Evolutionary conservation across 2,329 filamentous ascomycete genomes (phyloP), one percentile per base, ranked within the genome.

Genomic region (Epichloe glyceriae): DNA sequence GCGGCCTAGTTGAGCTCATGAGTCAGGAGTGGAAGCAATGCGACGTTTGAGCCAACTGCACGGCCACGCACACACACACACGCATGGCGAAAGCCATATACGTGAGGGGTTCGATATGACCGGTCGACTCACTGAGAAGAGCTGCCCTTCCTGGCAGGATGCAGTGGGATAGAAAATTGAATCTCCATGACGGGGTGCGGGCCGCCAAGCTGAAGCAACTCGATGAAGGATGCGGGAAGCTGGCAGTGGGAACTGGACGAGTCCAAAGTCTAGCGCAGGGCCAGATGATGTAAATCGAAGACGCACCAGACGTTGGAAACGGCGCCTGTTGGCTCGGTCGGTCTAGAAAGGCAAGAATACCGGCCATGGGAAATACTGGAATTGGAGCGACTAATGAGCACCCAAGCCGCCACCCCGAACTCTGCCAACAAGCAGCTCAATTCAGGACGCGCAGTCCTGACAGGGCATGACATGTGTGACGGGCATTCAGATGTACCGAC

Each of bases 141-240:
- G n/a, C 11, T 43, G 48, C 41, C 57, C 43, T 53, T 58, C 34
- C 51, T 56, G 45, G 55, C 56, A 43, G 51, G 52, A 43, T 56
- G 59, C 14, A 66, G 54, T 15, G 64, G 58, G 37, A 67, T 52
- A n/a, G 63, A 63, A 56, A 69, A 69, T 46, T 69, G 66, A 49
- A 69, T 66, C 60, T 69, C 66, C 66, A 69, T 69, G 37, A 43
- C 45, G 35, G 30, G 22, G n/a, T 33, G 50, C 15, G 17, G 35
- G 26, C 38, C 3, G 19, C 19, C 19, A 42, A 49, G 42, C 35
- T 40, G 43, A 35, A 38, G 35, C 15, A 39, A 15, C 34, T 30
- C 10, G 30, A 30, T 11, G 30, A 30, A 30, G 30, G 10, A 30
- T 30, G 8, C 8, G 8, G 30, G 30, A 30, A 30, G 30, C 30